Evolutionary conservation across 2,329 filamentous ascomycete genomes (phyloP).

Genomic region (Colletotrichum godetiae): DNA sequence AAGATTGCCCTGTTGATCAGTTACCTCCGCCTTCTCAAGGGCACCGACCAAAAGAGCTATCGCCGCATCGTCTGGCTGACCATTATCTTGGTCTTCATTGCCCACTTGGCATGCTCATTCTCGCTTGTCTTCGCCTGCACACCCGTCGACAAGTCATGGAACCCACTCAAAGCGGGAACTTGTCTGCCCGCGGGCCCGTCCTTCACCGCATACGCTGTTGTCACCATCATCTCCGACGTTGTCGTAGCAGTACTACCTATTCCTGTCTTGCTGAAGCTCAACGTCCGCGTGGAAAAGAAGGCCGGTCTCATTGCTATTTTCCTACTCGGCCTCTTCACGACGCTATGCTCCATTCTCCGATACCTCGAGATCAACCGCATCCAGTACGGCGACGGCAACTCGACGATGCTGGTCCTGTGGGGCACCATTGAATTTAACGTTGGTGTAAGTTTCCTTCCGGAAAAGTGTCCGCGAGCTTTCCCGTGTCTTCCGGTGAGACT

Average conservation of each 20-base stretch:
- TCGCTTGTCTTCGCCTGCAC: slow-evolving; percentile 62
- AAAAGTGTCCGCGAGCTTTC: not conserved
- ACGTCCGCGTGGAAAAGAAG: slow-evolving; percentile 61
- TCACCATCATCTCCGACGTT: slow-evolving; percentile 63
- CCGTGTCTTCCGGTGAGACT: not conserved
- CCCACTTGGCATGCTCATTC: slow-evolving; percentile 60
- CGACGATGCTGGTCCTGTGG: slow-evolving; percentile 67
- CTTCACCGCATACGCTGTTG: slow-evolving; percentile 62
- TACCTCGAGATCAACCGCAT: slow-evolving; percentile 63
- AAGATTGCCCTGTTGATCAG: slow-evolving; percentile 65
- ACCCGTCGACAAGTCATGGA: slow-evolving; percentile 61
- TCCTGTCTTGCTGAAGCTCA: slow-evolving; percentile 60
- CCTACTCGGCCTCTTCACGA: slow-evolving; percentile 64
- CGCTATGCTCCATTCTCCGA: slow-evolving; percentile 63
- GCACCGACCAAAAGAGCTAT: slow-evolving; percentile 58
- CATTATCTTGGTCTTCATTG: slow-evolving; percentile 55
- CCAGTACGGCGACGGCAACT: slow-evolving; percentile 62
- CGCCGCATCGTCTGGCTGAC: slow-evolving; percentile 56
- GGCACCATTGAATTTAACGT: slow-evolving; percentile 69
- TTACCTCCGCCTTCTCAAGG: slow-evolving; percentile 61
- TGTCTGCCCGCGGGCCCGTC: slow-evolving; percentile 60
- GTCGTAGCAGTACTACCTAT: slow-evolving; percentile 62
- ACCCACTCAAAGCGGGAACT: slow-evolving; percentile 49
- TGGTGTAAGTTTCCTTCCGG: slow-evolving; percentile 52
- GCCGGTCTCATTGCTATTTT: slow-evolving; percentile 63